Base-by-base conservation (phyloP, 140 eudicot genomes). In the Bidens hawaiensis region DNA sequence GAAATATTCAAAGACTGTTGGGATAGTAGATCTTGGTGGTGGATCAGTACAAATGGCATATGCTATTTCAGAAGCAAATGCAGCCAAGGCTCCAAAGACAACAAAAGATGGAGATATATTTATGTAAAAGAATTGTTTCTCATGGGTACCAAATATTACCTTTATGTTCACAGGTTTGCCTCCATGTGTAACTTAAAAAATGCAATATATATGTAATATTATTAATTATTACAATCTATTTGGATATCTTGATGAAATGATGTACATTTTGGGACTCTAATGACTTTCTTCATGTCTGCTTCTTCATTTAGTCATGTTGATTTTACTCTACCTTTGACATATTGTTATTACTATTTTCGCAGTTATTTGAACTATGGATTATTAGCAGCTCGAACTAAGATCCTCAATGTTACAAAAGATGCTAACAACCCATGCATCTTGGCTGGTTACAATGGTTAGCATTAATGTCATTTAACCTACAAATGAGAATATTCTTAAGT, bases 371-470 rank as follows among this genome's bases (percentile, higher is more conserved):
- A 24, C 59, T 87, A 91, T 63, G 98, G 98, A 17, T 79, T 91
- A 70, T 67, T 91, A 75, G 96, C 98, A 34, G 98, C 98, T 64
- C 90, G 98, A 68, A 96, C 96, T 78, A 96, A 84, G 86, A 91
- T 91, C 55, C 48, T 91, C 68, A 73, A 67, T 73, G 82, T 68
- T 42, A 57, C 69, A 62, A 80, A 69, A 62, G 80, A 76, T 62
- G 60, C 81, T 33, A 89, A 66, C 28, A 91, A 67, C 55, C 93
- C 95, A 10, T 91, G 98, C 74, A 46, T 91, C 55, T 70, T 85
- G 52, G 80, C 82, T 16, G 98, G 88, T 36, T 78, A 79, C 72
- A 52, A 75, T 41, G 98, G 98, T 90, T 7, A 25, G 12, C 15
- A 21, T 60, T 33, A 19, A 56, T 1, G 15, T 53, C 19, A 13